These are phyloP conservation scores for Moesziomyces sp. DNA, from an alignment of 1,284 basidiomycete species.

Conservation along the genomic window DNA sequence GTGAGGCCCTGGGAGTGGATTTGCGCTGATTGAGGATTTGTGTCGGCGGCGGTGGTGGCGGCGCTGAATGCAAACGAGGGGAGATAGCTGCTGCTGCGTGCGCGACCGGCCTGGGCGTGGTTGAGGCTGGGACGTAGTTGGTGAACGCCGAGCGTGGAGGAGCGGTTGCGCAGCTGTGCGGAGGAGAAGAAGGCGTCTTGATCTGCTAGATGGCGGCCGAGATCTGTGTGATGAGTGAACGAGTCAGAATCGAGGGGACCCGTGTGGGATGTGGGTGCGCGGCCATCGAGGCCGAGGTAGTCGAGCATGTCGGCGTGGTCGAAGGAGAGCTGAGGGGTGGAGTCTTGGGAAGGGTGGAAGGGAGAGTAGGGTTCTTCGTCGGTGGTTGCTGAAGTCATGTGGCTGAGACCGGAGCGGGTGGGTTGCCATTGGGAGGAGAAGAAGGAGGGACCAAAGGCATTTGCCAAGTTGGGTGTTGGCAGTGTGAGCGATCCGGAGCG, in stretches of 20 bases:
- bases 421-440: conserved; percentile 55
- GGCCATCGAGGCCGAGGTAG: conserved; percentile 54
- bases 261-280: background rate
- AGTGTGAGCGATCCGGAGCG: conserved; percentile 51
- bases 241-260: background rate
- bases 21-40: conserved; percentile 6
- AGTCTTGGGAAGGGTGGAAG: conserved; percentile 4
- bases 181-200: conserved; percentile 21
- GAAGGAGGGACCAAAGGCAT: conserved; percentile 53
- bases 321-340: conserved; percentile 29
- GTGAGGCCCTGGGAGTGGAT: conserved; percentile 4
- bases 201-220: conserved; percentile 12
- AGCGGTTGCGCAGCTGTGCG: conserved; percentile 28
- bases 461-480: conserved; percentile 39
- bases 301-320: conserved; percentile 51
- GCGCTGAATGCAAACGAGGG: conserved; percentile 29
- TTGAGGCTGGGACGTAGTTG: conserved; percentile 33
- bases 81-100: conserved; percentile 47
- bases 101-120: conserved; percentile 25
- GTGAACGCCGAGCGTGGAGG: conserved; percentile 34
- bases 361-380: conserved; percentile 17
- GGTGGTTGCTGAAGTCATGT: conserved; percentile 27
- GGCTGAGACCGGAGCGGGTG: conserved; percentile 45
- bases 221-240: background rate
- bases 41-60: conserved; percentile 2